A percentile compares a stretch with the other conserved stretches of the same genome.
phyloP scores from a whole-genome alignment of 2,329 filamentous ascomycete genomes.

The Aspergillus neotritici region DNA sequence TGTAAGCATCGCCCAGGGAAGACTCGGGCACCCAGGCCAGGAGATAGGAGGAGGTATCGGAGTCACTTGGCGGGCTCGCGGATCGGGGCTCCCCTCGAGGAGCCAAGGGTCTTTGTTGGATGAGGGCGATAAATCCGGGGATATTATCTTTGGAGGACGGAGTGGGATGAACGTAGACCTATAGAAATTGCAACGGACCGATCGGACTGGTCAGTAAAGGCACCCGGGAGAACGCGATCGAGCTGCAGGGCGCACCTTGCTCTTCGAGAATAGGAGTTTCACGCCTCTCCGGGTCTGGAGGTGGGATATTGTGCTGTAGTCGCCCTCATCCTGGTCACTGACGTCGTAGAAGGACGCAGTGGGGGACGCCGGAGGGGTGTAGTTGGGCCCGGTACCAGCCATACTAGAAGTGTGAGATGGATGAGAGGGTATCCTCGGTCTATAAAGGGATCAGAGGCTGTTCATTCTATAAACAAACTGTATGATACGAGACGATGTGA shows the following conservation, averaged over 20 bases:
- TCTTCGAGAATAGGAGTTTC: conserved; percentile 91
- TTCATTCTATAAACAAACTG: neutral
- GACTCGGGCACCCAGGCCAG: conserved; percentile 92
- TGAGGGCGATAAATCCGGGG: conserved; percentile 81
- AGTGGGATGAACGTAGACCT: conserved; percentile 95
- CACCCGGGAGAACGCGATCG: neutral
- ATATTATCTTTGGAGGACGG: conserved; percentile 95
- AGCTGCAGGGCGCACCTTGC: conserved; percentile 60
- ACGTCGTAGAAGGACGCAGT: conserved; percentile 88
- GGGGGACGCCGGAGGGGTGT: conserved; percentile 48
- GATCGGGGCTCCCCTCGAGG: conserved; percentile 32
- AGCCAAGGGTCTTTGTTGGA: conserved; percentile 70
- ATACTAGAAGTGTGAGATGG: conserved; percentile 16
- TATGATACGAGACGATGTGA: neutral
- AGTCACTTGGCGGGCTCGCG: conserved; percentile 38
- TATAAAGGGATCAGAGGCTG: neutral
- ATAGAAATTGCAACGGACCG: conserved; percentile 6
- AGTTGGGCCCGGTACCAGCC: conserved; percentile 27
- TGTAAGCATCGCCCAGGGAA: conserved; percentile 75
- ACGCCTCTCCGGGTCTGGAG: conserved; percentile 72
- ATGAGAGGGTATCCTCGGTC: neutral
- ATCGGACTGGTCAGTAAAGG: conserved; percentile 3
- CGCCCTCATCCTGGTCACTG: conserved; percentile 93
- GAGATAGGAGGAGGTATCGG: conserved; percentile 65
- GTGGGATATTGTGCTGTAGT: conserved; percentile 89